Percentiles rank a stretch among this genome's conserved stretches.
These are phyloP conservation scores for Eucalyptus paniculata DNA, from an alignment of 345 rosid species.

Conservation along the genomic window DNA sequence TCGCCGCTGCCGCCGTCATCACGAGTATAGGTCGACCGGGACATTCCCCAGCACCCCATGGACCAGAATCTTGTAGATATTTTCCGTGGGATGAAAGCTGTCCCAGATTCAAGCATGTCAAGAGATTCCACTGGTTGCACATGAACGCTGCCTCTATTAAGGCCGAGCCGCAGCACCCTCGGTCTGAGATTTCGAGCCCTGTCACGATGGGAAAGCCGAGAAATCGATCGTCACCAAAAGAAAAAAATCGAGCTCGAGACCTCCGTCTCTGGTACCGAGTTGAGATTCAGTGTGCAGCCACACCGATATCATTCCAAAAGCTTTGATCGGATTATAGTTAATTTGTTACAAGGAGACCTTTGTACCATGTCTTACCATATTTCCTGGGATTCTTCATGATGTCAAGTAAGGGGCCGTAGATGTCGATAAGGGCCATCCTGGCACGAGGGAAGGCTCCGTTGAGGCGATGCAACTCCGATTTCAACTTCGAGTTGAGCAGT, in stretches of 20 bases:
- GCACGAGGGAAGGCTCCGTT: neutral
- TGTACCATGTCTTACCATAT: constrained; percentile 6
- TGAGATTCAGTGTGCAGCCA: neutral
- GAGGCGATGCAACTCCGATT: neutral
- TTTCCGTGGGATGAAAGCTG: constrained; percentile 27
- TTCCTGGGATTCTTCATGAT: neutral
- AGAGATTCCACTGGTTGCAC: neutral
- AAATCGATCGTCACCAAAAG: neutral
- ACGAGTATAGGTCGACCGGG: neutral
- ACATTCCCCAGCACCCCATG: neutral
- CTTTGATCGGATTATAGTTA: neutral
- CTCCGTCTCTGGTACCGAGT: accelerated
- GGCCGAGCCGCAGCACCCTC: constrained; percentile 39
- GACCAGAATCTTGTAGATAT: constrained; percentile 3
- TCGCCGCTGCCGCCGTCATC: neutral
- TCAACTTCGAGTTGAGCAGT: constrained; percentile 11
- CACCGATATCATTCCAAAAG: neutral
- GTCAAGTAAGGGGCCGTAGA: constrained; percentile 1
- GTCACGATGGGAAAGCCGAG: neutral
- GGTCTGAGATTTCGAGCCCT: constrained; percentile 23
- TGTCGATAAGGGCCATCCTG: constrained; percentile 1
- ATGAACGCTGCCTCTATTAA: constrained; percentile 3
- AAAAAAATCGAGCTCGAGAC: neutral
- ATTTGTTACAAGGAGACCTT: neutral
- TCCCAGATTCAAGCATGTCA: constrained; percentile 32